Evolutionary conservation across 1,284 basidiomycete genomes (phyloP), one percentile per base, ranked within the genome.

Genomic region (Rhodotorula sp.): DNA sequence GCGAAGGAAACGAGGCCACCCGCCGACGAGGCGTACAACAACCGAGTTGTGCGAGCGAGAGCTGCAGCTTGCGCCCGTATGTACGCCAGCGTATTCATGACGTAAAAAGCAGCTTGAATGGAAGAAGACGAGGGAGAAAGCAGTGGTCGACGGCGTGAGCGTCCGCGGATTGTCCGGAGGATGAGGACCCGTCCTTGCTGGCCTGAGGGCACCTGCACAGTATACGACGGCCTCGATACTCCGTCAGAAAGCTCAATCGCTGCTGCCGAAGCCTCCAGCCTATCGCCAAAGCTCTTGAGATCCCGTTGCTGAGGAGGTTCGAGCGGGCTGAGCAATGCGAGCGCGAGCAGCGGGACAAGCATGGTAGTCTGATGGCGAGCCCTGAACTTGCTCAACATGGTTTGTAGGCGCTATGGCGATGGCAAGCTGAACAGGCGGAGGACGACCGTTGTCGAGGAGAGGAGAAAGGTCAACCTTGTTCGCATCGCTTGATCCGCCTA

Each of bases 1-100:
- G 56, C 15, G 53, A 68, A 58, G 4, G 67, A 64, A 30, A 60
- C 28, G 31, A 64, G 24, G 18, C 67, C 67, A 26, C 52, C 22
- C 22, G 44, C 22, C 9, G 57, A 37, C 8, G 52, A 59, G 8
- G 24, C 0, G 53, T 44, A 68, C 47, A 60, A 37, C 2, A 68
- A 30, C 2, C 62, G 67, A 28, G 51, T 55, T 0, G 51, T 51
- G 6, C 28, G 54, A 10, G 62, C 18, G 22, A 64, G 11, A 0
- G 61, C 53, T 4, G 58, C 10, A 4, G 57, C 30, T 16, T 63
- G 67, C 18, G 46, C 18, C 8, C 30, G 48, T 4, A 53, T 44
- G 4, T 44, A 28, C 2, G 67, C 26, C 2, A 68, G 62, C 7
- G 58, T 60, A n/a, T 59, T 37, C 57, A 68, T 63, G 28, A 3